Conservation (phyloP, 257 asterid genomes). For the Ligustrum vulgare region DNA sequence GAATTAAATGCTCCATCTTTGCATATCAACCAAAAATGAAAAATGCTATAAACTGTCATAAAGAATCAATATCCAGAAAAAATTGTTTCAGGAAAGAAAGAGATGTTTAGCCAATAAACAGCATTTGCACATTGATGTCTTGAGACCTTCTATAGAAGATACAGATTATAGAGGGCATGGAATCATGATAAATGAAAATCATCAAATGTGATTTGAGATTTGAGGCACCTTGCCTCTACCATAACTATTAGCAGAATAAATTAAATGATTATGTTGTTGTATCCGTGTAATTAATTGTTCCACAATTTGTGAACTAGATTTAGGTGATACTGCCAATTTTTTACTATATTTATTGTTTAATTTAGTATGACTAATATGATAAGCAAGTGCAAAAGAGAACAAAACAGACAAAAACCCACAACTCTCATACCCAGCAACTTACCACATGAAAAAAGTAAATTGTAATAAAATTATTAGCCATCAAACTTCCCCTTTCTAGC, state of each 20-base stretch:
- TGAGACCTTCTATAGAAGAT: slow-evolving; percentile 2
- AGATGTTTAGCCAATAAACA: neutral
- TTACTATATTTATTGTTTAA: neutral
- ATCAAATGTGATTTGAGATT: neutral
- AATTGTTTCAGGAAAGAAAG: neutral
- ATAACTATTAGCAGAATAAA: slow-evolving; percentile 12
- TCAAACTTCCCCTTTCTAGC: neutral
- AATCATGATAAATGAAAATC: slow-evolving; percentile 13
- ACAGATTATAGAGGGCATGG: slow-evolving; percentile 7
- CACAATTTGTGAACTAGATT: neutral
- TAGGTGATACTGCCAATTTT: neutral
- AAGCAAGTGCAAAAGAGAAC: neutral
- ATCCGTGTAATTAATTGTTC: neutral
- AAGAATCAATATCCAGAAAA: slow-evolving; percentile 3
- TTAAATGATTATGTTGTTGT: slow-evolving; percentile 1
- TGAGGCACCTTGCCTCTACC: neutral
- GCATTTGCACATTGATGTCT: slow-evolving; percentile 9
- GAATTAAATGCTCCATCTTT: neutral
- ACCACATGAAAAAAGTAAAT: neutral
- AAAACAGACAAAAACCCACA: neutral
- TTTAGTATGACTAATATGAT: neutral
- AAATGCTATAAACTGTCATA: neutral
- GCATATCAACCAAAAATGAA: slow-evolving; percentile 1
- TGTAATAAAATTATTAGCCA: neutral
- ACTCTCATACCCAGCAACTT: neutral